Percentiles rank a stretch among this genome's conserved stretches.
These are phyloP conservation scores for Aegilops sharonensis DNA, from an alignment of 176 grass and related monocot species.

Conservation along the genomic window DNA sequence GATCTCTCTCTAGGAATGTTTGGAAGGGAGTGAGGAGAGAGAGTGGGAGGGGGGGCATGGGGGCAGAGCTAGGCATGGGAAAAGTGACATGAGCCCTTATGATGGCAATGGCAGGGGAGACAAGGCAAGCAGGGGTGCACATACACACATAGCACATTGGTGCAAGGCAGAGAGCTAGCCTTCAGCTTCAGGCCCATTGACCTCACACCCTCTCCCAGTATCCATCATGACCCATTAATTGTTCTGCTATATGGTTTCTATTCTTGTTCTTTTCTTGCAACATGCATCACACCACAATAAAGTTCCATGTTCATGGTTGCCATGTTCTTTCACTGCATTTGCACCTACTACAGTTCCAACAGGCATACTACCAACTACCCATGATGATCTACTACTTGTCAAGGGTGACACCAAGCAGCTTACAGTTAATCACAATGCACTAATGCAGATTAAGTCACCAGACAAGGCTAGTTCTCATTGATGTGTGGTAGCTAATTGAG, in stretches of 20 bases:
- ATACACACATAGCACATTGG: slow-evolving; percentile 22
- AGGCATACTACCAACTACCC: background rate
- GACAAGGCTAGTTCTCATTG: background rate
- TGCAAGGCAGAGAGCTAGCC: slow-evolving; percentile 29
- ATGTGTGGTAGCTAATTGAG: background rate
- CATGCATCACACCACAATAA: background rate
- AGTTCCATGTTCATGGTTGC: background rate
- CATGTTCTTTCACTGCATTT: slow-evolving; percentile 16
- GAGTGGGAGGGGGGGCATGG: background rate
- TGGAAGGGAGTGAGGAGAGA: slow-evolving; percentile 23
- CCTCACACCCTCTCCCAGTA: slow-evolving; percentile 36
- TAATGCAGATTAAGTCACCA: background rate
- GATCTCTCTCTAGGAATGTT: background rate
- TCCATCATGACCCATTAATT: slow-evolving; percentile 88
- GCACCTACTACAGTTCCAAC: slow-evolving; percentile 4
- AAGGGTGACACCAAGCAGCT: background rate
- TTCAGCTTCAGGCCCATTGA: slow-evolving; percentile 58
- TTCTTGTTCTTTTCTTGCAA: slow-evolving; percentile 30
- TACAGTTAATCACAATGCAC: background rate
- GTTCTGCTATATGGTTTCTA: slow-evolving; percentile 37
- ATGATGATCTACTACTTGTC: background rate
- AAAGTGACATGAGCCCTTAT: slow-evolving; percentile 71
- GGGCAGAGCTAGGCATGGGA: slow-evolving; percentile 60
- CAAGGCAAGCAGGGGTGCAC: slow-evolving; percentile 30
- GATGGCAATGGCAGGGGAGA: slow-evolving; percentile 45